Evolutionary conservation across 805 yeast genomes (phyloP), one percentile per base, ranked within the genome.

Genomic region (Maudiozyma turicensis): DNA sequence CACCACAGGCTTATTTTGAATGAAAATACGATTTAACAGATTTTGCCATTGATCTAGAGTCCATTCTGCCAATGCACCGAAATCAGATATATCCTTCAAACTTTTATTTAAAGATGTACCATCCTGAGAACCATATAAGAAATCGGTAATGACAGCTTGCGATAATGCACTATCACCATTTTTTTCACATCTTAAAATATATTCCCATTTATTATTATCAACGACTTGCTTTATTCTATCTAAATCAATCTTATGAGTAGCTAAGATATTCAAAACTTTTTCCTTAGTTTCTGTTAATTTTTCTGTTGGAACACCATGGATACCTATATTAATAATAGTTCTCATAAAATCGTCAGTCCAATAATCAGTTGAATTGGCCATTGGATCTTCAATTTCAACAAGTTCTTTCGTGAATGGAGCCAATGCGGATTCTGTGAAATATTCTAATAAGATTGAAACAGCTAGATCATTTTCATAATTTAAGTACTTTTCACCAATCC

Each of bases 301-400:
- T 9, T 75, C 82, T 0, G 85, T 74, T 2, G 97, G 96, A 8
- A 91, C 93, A 50, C 95, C 91, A 44, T 74, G 73, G 13, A 86
- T 64, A 26, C 73, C 70, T 34, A 72, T 62, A 53, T 77, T 76
- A 20, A 85, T 67, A n/a, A 78, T 79, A 0, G 84, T 76, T 51
- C 77, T 72, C 47, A 78, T 65, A 60, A 75, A 90, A 60, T 86
- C 91, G 54, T 87, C 95, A 1, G 91, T 82, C 59, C 80, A 78
- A 55, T 74, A 81, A 31, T 75, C 81, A 5, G 84, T 72, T 32
- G 80, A 81, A 11, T 87, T 81, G 1, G 96, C 91, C 46, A 80
- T 67, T 0, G 98, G 96, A 44, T 86, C 80, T 30, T 81, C 86
- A 44, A 85, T 77, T 59, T 91, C 97, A 26, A 90, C 86, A 52